Evolutionary conservation across 2,329 filamentous ascomycete species (phyloP).

Genomic region (Boeremia lycopersici): DNA sequence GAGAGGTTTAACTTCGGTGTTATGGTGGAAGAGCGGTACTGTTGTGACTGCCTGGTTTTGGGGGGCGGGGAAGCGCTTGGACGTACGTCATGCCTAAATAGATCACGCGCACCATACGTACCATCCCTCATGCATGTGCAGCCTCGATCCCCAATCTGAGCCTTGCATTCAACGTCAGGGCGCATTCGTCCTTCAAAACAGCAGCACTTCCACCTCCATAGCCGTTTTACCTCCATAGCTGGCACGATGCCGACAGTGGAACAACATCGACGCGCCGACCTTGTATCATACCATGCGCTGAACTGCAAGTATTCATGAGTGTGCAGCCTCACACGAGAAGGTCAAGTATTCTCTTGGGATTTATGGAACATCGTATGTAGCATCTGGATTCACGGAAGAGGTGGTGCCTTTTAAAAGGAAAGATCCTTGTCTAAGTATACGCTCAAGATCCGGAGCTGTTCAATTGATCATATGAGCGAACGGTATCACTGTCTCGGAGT

Average conservation of each 20-base stretch:
- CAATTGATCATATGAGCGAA: too few relatives aligned
- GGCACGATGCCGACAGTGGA: background rate
- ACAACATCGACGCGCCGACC: background rate
- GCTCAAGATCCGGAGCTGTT: too few relatives aligned
- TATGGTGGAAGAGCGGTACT: background rate
- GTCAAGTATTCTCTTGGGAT: too few relatives aligned
- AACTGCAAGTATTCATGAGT: too few relatives aligned
- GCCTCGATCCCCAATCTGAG: background rate
- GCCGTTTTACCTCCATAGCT: background rate
- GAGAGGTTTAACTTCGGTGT: background rate
- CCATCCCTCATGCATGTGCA: background rate
- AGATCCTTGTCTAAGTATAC: too few relatives aligned
- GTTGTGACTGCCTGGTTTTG: conserved; percentile 9
- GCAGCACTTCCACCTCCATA: too few relatives aligned
- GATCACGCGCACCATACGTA: conserved; percentile 1
- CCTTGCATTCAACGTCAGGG: background rate
- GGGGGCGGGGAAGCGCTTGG: conserved; percentile 9
- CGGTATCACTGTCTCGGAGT: too few relatives aligned
- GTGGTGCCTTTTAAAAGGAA: too few relatives aligned
- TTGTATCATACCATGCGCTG: too few relatives aligned
- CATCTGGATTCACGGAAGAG: too few relatives aligned
- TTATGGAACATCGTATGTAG: too few relatives aligned
- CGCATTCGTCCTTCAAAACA: background rate
- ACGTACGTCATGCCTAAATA: conserved; percentile 6
- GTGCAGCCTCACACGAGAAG: too few relatives aligned